These are phyloP conservation scores for Dichotomocladium elegans DNA, from an alignment of 371 early-diverging fungal species.

Conservation along the genomic window DNA sequence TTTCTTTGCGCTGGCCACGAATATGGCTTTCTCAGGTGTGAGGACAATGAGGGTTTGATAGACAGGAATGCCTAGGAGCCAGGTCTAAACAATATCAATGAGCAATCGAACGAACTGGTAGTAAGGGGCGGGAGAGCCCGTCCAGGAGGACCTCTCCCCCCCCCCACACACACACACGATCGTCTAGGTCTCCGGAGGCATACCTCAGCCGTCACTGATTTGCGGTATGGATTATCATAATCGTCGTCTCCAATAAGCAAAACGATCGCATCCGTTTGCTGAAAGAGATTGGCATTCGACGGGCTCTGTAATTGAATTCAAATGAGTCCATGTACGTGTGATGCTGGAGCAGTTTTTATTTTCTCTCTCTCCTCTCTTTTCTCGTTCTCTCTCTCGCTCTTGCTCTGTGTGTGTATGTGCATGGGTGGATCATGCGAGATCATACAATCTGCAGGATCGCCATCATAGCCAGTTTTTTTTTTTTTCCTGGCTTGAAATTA, in stretches of 20 bases:
- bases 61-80: slow-evolving; percentile 95
- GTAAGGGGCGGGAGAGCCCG: not conserved
- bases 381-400: too few relatives aligned
- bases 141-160: not conserved
- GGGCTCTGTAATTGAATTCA: slow-evolving; percentile 18
- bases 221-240: slow-evolving; percentile 66
- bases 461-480: too few relatives aligned
- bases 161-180: too few relatives aligned
- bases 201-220: slow-evolving; percentile 66
- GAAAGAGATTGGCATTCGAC: slow-evolving; percentile 42
- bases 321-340: slow-evolving; percentile 15
- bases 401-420: slow-evolving; percentile 16
- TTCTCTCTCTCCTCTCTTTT: slow-evolving; percentile 19
- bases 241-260: slow-evolving; percentile 59
- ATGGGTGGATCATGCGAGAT: too few relatives aligned
- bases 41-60: slow-evolving; percentile 83
- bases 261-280: slow-evolving; percentile 60
- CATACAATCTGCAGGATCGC: too few relatives aligned
- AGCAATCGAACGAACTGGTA: not conserved
- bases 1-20: slow-evolving; percentile 83
- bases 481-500: too few relatives aligned
- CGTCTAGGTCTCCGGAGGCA: too few relatives aligned
- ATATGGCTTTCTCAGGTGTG: slow-evolving; percentile 69
- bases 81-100: slow-evolving; percentile 59
- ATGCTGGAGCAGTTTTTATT: slow-evolving; percentile 19